Evolutionary conservation across 306 rosid genomes (phyloP).

Genomic region (Medicago arabica): DNA sequence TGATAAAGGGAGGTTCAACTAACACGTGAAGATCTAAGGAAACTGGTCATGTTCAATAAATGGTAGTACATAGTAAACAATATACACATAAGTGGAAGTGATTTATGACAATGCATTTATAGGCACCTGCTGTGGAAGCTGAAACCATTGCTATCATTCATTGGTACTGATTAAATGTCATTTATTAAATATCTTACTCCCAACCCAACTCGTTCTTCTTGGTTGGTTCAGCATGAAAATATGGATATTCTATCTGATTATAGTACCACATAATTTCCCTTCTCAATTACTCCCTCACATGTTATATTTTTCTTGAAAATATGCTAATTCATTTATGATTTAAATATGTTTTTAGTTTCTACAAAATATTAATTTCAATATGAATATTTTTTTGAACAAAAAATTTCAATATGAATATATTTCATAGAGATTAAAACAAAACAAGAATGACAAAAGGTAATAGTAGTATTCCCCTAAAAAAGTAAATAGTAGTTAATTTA

Average conservation of each 20-base stretch:
- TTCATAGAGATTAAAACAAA: no score
- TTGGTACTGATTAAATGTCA: background rate
- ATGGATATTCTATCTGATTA: background rate
- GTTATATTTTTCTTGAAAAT: no score
- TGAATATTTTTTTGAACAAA: no score
- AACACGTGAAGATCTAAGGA: constrained; percentile 44
- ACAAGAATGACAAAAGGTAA: no score
- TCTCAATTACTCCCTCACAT: background rate
- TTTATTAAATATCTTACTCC: background rate
- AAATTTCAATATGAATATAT: no score
- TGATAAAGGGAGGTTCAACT: constrained; percentile 50
- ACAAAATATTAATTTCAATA: no score
- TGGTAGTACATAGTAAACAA: constrained; percentile 9
- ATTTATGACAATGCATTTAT: constrained; percentile 42
- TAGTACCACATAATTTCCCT: background rate
- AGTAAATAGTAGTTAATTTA: no score
- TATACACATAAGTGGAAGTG: constrained; percentile 29
- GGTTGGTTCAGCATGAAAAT: constrained; percentile 5
- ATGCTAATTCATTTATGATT: no score
- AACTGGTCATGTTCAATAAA: constrained; percentile 38
- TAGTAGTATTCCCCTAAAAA: no score
- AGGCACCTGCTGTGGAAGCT: constrained; percentile 33
- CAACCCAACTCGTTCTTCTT: background rate
- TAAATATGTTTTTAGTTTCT: no score
- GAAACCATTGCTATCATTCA: constrained; percentile 22